These are phyloP conservation scores for Arthrobotrys musiformis DNA, from an alignment of 2,329 filamentous ascomycete species.

Conservation along the genomic window DNA sequence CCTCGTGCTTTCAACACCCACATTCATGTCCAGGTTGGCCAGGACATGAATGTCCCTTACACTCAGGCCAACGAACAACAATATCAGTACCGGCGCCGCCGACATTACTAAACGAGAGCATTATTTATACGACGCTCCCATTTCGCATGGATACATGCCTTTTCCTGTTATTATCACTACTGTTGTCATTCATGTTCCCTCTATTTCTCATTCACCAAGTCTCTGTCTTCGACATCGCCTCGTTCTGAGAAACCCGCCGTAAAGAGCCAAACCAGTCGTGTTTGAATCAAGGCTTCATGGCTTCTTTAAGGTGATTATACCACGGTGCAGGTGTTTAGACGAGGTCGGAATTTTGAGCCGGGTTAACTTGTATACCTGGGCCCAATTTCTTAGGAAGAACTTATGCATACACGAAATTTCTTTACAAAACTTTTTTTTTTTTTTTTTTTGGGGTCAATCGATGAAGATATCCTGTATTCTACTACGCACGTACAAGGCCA, in stretches of 20 bases:
- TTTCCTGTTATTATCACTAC: background rate
- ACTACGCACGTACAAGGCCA: background rate
- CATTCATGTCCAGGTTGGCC: background rate
- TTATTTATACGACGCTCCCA: slow-evolving; percentile 52
- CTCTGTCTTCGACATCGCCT: background rate
- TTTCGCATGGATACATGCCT: background rate
- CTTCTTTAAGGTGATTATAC: slow-evolving; percentile 6
- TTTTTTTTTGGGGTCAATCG: too few relatives aligned
- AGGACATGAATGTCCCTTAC: background rate
- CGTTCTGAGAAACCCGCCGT: background rate
- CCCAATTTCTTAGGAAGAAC: background rate
- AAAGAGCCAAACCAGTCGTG: background rate
- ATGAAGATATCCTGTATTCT: background rate
- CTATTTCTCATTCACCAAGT: background rate
- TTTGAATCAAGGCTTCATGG: background rate
- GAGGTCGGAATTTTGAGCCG: background rate
- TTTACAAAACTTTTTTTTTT: background rate
- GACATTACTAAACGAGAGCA: slow-evolving; percentile 12
- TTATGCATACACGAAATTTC: background rate
- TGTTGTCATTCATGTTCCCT: background rate
- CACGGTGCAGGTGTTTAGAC: slow-evolving; percentile 15
- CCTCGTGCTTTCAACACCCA: background rate
- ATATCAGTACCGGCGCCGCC: background rate
- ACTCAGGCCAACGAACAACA: background rate
- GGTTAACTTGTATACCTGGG: background rate